Percentiles rank a stretch among this genome's conserved stretches.
phyloP scores from a whole-genome alignment of 257 asterid species.

The Parsonsia alboflavescens region DNA sequence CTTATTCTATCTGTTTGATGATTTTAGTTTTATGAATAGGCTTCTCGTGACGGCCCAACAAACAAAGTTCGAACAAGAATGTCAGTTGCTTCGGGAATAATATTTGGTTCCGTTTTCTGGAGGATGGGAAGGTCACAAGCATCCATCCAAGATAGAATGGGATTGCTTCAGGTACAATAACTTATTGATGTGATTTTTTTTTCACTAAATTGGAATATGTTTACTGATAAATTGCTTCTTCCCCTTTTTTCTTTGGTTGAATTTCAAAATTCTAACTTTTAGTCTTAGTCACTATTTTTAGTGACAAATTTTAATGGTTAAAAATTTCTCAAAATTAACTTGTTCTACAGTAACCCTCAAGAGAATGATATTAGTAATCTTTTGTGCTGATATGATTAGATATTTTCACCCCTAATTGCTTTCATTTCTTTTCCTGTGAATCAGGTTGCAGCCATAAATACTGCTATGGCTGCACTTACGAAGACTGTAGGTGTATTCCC shows the following conservation, averaged over 20 bases:
- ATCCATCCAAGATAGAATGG: slow-evolving; percentile 93
- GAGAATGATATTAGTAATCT: not conserved
- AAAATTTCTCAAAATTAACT: not conserved
- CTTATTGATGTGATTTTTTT: slow-evolving; percentile 9
- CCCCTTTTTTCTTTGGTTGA: not conserved
- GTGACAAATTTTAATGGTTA: not conserved
- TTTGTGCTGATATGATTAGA: not conserved
- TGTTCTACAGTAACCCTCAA: not conserved
- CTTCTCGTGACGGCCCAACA: slow-evolving; percentile 98
- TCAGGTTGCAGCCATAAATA: slow-evolving; percentile 97
- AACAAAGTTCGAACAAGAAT: slow-evolving; percentile 92
- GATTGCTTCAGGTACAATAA: slow-evolving; percentile 80
- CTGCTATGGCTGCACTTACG: slow-evolving; percentile 99
- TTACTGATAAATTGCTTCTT: not conserved
- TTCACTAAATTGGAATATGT: slow-evolving; percentile 1
- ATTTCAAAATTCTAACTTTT: not conserved
- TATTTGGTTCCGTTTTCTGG: slow-evolving; percentile 99
- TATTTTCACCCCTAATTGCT: not conserved
- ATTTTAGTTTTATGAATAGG: slow-evolving; percentile 36
- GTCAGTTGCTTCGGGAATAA: slow-evolving; percentile 92
- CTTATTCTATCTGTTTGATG: slow-evolving; percentile 21
- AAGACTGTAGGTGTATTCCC: slow-evolving; percentile 97
- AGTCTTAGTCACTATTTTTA: not conserved
- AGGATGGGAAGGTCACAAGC: slow-evolving; percentile 95
- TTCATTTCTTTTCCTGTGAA: slow-evolving; percentile 12